A percentile compares a stretch with the other conserved stretches of the same genome.
phyloP scores from a whole-genome alignment of 2,329 filamentous ascomycete species.

The Colletotrichum destructivum region DNA sequence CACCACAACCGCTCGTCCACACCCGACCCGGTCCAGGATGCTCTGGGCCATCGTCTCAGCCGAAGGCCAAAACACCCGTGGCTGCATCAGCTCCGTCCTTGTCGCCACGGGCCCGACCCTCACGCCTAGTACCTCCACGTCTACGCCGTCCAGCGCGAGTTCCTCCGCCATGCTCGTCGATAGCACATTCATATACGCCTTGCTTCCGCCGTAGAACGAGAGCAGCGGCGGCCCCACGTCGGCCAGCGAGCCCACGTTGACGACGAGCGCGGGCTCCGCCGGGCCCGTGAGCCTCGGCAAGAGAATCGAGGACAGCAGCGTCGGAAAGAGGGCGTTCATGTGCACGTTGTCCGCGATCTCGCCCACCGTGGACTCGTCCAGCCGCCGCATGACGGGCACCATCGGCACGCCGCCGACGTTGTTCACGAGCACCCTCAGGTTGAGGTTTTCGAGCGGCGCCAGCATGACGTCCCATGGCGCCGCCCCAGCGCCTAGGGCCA shows the following conservation, averaged over 20 bases:
- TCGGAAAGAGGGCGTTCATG: slow-evolving; percentile 39
- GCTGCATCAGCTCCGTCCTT: slow-evolving; percentile 22
- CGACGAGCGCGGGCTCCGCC: slow-evolving; percentile 29
- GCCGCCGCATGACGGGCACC: slow-evolving; percentile 24
- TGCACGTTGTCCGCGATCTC: slow-evolving; percentile 30
- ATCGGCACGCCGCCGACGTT: slow-evolving; percentile 42
- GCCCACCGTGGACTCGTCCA: slow-evolving; percentile 27
- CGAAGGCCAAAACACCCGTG: slow-evolving; percentile 33
- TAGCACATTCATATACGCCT: slow-evolving; percentile 32
- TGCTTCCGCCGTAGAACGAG: slow-evolving; percentile 36
- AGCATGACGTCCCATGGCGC: slow-evolving; percentile 37
- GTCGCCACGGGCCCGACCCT: slow-evolving; percentile 33
- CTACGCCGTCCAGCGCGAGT: slow-evolving; percentile 23
- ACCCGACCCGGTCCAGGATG: slow-evolving; percentile 38
- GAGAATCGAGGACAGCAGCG: slow-evolving; percentile 27
- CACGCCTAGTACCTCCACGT: slow-evolving; percentile 36
- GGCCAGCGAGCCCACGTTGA: slow-evolving; percentile 38
- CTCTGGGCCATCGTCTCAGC: slow-evolving; percentile 29
- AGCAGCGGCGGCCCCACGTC: slow-evolving; percentile 34
- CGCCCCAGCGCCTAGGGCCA: slow-evolving; percentile 30
- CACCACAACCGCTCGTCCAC: slow-evolving; percentile 25
- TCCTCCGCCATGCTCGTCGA: slow-evolving; percentile 30
- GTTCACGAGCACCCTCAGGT: slow-evolving; percentile 45
- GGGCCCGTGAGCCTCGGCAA: slow-evolving; percentile 20
- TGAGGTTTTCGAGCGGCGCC: slow-evolving; percentile 37